These are phyloP conservation scores for Fusarium hainanense DNA, from an alignment of 2,329 filamentous ascomycete species.

Conservation along the genomic window DNA sequence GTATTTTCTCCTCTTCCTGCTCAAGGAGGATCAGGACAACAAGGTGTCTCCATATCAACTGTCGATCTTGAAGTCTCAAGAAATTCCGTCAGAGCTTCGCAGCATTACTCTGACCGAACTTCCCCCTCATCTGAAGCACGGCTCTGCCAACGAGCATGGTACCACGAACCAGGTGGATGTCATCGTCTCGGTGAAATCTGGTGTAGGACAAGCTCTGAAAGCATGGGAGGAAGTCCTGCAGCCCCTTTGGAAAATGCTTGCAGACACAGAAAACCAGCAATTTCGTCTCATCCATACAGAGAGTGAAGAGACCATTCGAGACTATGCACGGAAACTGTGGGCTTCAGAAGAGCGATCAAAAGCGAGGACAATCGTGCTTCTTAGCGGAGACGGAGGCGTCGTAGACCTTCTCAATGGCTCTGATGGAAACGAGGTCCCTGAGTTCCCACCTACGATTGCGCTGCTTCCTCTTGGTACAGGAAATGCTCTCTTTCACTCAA, in stretches of 20 bases:
- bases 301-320: conserved; percentile 70
- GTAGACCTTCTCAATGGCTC: conserved; percentile 82
- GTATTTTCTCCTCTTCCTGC: conserved; percentile 52
- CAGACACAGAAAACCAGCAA: background rate
- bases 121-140: conserved; percentile 53
- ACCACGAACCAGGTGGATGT: conserved; percentile 63
- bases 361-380: conserved; percentile 71
- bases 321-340: conserved; percentile 64
- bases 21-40: conserved; percentile 51
- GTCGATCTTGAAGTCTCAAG: conserved; percentile 26
- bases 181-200: conserved; percentile 75
- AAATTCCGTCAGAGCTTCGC: conserved; percentile 52
- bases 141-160: conserved; percentile 31
- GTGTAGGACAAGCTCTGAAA: conserved; percentile 64
- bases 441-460: conserved; percentile 57
- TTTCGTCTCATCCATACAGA: conserved; percentile 68
- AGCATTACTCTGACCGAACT: conserved; percentile 51
- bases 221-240: conserved; percentile 68
- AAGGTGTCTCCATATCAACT: conserved; percentile 45
- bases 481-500: conserved; percentile 72
- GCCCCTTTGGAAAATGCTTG: conserved; percentile 64
- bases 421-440: conserved; percentile 36
- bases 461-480: conserved; percentile 72
- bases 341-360: conserved; percentile 49
- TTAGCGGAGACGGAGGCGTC: conserved; percentile 89